Evolutionary conservation across 495 filamentous ascomycete genomes (phyloP), one percentile per base, ranked within the genome.

Genomic region (Glonium stellatum): DNA sequence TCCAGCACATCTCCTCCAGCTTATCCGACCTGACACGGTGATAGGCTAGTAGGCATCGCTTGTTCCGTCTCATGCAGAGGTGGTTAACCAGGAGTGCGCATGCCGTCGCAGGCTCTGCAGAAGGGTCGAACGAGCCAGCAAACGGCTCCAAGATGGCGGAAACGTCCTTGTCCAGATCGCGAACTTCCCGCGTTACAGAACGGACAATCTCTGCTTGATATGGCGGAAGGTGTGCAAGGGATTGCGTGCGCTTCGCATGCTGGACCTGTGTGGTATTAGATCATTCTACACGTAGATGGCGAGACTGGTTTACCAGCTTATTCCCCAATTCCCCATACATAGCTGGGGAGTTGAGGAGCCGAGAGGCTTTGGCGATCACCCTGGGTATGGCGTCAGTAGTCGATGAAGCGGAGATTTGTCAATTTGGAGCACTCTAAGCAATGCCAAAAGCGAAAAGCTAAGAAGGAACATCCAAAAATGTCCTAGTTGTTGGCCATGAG

Each of bases 251-350:
- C 79, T 97, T 97, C 71, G 92, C 95, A 76, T 99, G 90, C 81
- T 93, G 90, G 64, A 92, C 90, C 92, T 97, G 66, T 55, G 34
- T 6, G 23, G 0, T 6, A 44, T 59, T 42, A 60, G 57, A 22
- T 19, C 57, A 47, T 21, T 21, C 57, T 22, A 34, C 8, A 9
- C 3, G 12, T 8, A 48, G 37, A 39, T 27, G 44, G 44, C 1
- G 48, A 22, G 21, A 52, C 11, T 23, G 27, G 57, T 21, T 64
- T 64, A 77, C 77, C 19, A 79, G 69, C 73, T 96, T 97, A 70
- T 90, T 90, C 36, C 87, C 90, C 39, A 90, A 75, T 70, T 97
- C 92, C 61, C 92, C 92, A 77, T 97, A 93, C 91, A 97, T 96
- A 15, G 6, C 44, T n/a, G 44, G 6, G 5, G 44, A 19, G 48